These are phyloP conservation scores for Pyrenula massariospora DNA, from an alignment of 495 filamentous ascomycete species.

Conservation along the genomic window DNA sequence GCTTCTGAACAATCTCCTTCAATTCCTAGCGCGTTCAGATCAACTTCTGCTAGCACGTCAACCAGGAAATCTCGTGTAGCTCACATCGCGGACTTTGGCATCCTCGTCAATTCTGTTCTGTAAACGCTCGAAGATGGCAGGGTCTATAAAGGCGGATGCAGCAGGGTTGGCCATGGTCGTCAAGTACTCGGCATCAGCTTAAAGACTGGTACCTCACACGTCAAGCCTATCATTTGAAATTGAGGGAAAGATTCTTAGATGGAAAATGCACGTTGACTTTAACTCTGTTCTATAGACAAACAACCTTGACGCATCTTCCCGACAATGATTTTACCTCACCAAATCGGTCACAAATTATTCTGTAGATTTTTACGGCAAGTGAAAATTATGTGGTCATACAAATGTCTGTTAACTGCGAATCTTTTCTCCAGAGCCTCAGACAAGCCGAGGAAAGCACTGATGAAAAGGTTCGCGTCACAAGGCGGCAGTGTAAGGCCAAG, in stretches of 20 bases:
- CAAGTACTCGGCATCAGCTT: not conserved
- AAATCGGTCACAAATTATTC: too few species aligned
- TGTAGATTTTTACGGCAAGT: too few species aligned
- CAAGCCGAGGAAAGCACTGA: constrained; percentile 43
- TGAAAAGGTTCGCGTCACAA: constrained; percentile 75
- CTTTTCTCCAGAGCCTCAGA: constrained; percentile 54
- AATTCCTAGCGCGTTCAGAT: constrained; percentile 51
- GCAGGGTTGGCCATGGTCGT: constrained; percentile 1
- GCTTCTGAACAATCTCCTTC: constrained; percentile 62
- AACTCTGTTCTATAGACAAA: too few species aligned
- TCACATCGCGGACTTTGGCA: constrained; percentile 60
- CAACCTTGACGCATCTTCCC: too few species aligned
- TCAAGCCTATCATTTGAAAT: not conserved
- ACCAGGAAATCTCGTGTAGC: constrained; percentile 7
- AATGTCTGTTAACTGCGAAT: too few species aligned
- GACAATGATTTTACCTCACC: too few species aligned
- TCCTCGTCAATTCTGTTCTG: constrained; percentile 89
- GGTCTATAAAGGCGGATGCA: constrained; percentile 47
- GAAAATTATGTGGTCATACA: too few species aligned
- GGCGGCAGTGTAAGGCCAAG: constrained; percentile 81
- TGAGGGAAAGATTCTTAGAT: not conserved
- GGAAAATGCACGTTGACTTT: too few species aligned
- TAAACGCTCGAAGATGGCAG: constrained; percentile 74
- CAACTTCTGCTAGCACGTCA: too few species aligned
- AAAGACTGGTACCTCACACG: not conserved